Conservation (phyloP, 2,329 filamentous ascomycete species). For the Scolecobasidium constrictum region DNA sequence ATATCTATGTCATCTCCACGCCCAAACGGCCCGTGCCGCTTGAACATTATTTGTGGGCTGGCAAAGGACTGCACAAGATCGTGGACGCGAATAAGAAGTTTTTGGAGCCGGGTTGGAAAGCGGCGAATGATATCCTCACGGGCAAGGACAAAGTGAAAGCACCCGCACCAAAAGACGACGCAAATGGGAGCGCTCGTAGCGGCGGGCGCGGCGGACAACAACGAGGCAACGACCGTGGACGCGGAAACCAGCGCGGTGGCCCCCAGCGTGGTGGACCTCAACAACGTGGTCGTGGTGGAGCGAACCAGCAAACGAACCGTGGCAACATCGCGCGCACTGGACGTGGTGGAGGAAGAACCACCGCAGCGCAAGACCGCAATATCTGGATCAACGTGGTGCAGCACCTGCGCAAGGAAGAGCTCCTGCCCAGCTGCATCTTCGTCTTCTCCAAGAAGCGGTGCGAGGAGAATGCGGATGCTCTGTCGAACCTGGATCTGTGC, state of each 20-base stretch:
- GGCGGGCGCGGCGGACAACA: conserved; percentile 38
- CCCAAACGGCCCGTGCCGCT: conserved; percentile 89
- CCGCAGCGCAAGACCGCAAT: conserved; percentile 87
- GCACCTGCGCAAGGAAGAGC: conserved; percentile 72
- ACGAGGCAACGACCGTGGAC: conserved; percentile 42
- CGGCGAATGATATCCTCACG: conserved; percentile 71
- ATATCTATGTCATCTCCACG: conserved; percentile 98
- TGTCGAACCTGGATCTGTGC: conserved; percentile 92
- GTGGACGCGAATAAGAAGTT: conserved; percentile 90
- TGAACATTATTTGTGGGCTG: conserved; percentile 94
- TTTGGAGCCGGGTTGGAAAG: conserved; percentile 87
- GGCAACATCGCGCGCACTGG: conserved; percentile 89
- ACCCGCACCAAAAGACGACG: conserved; percentile 38
- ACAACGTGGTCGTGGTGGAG: conserved; percentile 31
- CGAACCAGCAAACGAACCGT: conserved; percentile 43
- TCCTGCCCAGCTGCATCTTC: conserved; percentile 91
- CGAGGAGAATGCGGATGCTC: conserved; percentile 90
- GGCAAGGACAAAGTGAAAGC: conserved; percentile 68
- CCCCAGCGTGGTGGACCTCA: conserved; percentile 37
- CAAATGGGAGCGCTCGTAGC: conserved; percentile 42
- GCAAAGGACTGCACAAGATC: conserved; percentile 86
- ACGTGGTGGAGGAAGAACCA: conserved; percentile 73
- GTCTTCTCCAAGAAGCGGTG: conserved; percentile 98
- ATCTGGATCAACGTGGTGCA: conserved; percentile 95
- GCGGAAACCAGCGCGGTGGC: conserved; percentile 38